Percentiles rank a stretch among this genome's conserved stretches.
Conservation (phyloP, 176 grass and related monocot species). For the Oryza rufipogon region DNA sequence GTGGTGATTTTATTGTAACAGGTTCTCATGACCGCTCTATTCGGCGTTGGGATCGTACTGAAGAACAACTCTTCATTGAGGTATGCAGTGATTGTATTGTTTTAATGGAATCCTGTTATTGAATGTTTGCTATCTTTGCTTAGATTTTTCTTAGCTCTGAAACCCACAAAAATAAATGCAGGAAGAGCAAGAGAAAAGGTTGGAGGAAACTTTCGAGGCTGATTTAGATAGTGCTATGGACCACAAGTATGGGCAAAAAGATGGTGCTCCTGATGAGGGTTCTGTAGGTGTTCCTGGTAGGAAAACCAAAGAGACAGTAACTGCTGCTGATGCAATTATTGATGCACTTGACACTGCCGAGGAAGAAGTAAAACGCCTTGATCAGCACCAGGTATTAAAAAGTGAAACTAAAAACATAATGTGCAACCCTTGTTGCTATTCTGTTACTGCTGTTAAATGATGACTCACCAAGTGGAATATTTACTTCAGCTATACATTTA, state of each 20-base stretch:
- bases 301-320: constrained; percentile 90
- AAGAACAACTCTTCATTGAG: constrained; percentile 96
- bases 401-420: constrained; percentile 16
- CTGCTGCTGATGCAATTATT: constrained; percentile 83
- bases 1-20: constrained; percentile 90
- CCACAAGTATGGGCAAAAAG: constrained; percentile 75
- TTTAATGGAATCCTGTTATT: constrained; percentile 34
- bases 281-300: constrained; percentile 84
- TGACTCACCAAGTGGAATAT: too few relatives aligned
- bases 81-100: constrained; percentile 24
- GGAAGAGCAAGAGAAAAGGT: constrained; percentile 91
- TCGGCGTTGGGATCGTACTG: constrained; percentile 92
- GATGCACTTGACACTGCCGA: constrained; percentile 89
- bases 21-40: constrained; percentile 96
- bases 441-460: background rate
- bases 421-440: background rate
- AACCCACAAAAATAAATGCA: constrained; percentile 16
- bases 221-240: constrained; percentile 77
- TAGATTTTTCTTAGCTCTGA: background rate
- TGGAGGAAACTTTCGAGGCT: constrained; percentile 92
- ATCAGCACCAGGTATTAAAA: constrained; percentile 61
- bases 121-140: background rate
- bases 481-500: constrained; percentile 1
- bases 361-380: constrained; percentile 79
- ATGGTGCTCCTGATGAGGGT: constrained; percentile 81